Evolutionary conservation across 805 yeast genomes (phyloP), one percentile per base, ranked within the genome.

Genomic region (Naumovozyma castellii): DNA sequence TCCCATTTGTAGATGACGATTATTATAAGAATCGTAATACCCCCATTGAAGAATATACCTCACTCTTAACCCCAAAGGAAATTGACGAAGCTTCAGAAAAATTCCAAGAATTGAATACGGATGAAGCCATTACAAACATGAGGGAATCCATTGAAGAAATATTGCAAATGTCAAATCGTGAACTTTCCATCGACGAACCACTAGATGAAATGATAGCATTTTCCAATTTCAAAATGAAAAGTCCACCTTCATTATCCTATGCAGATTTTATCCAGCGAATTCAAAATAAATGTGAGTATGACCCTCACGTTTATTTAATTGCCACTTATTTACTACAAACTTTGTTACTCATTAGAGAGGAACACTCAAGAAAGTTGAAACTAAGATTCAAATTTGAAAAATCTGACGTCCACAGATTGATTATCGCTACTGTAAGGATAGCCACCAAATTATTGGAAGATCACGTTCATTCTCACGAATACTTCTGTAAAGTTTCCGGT

Each of bases 361-460:
- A 35, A 8, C 32, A 42, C 5, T 43, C 45, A 12, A 3, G 30
- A 5, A 13, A 31, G 5, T 29, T 50, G 2, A 34, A 43, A 15
- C 38, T 54, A 17, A 49, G 42, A 30, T 37, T 64, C 18, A 64
- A 66, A 5, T 44, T 71, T 9, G 49, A 68, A 13, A 51, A 53
- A 1, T 49, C 52, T 5, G 63, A 68, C 32, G 64, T 63, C 1
- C 73, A 71, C 51, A 52, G 77, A 13, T 41, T 72, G 18, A 61
- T 70, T 12, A 57, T 70, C 27, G 73, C 75, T 0, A 57, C 68
- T 10, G 56, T 71, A 15, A 53, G 75, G 4, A 50, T 72, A 1
- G 69, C 75, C 8, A 62, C 71, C 28, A 73, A 73, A 47, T 50
- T 64, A n/a, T 50, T 69, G 5, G 76, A 73, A 45, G 78, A 72